Base-by-base conservation (phyloP, 805 yeast genomes). In the Candida michaelii region DNA sequence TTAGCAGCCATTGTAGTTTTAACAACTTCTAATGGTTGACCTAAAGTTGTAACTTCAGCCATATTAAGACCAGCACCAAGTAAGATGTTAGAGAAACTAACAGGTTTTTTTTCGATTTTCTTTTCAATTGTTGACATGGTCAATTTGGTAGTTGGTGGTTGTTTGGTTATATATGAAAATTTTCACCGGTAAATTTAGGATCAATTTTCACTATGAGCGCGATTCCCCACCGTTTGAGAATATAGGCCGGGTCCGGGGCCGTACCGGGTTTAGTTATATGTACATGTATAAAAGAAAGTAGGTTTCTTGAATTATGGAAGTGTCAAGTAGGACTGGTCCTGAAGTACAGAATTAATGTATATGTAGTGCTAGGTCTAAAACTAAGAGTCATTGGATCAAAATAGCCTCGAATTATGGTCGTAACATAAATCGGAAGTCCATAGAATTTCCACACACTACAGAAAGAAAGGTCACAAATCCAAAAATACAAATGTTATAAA, bases 1-100 rank as follows among this genome's bases (percentile, higher is more conserved):
- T 93, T 89, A 40, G 99, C 98, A 30, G 98, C 98, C 96, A 93
- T 90, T 7, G 99, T 93, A 43, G 99, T 91, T 71, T 91, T 93
- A 59, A 81, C 74, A 40, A 93, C 99, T 71, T 93, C 99, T 48
- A 93, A 73, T 10, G 99, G 99, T 66, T 93, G 99, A 43, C 99
- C 99, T 53, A 93, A 74, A 10, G 97, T 84, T 48, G 97, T 85
- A 41, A 83, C 97, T 65, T 90, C 98, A 44, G 88, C 86, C 74
- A 91, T 60, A 71, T 91, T 91, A 53, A 93, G 77, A 29, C 89
- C 96, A 1, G 97, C 97, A 49, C 98, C 98, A 44, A 93, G 76
- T 43, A 89, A 76, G 64, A 93, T 86, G 73, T 91, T 91, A 56
- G 96, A 80, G 65, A 87, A 85, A 49, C 85, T 83, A 54, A 93